phyloP scores from a whole-genome alignment of 371 early-diverging fungal species.

The Blastocladiella emersonii region DNA sequence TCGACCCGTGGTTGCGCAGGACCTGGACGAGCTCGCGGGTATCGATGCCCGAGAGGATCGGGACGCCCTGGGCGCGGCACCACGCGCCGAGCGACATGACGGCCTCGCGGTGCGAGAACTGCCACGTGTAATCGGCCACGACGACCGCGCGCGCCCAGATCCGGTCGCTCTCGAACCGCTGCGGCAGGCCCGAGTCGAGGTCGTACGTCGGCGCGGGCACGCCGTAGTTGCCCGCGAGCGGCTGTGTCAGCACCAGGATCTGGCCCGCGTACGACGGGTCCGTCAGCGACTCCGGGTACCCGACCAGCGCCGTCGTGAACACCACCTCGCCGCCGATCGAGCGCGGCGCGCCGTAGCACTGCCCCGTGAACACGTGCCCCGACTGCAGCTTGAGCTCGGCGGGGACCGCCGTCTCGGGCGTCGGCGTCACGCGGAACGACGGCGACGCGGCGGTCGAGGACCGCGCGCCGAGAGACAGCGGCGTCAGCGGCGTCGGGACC shows the following conservation, averaged over 20 bases:
- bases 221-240: conserved; percentile 74
- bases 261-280: conserved; percentile 77
- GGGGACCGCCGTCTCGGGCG: background rate
- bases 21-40: conserved; percentile 80
- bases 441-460: too few relatives aligned
- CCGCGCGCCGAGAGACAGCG: background rate
- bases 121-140: conserved; percentile 63
- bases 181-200: conserved; percentile 65
- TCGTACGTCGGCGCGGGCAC: conserved; percentile 56
- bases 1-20: conserved; percentile 69
- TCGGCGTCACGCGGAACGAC: background rate
- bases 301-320: conserved; percentile 84
- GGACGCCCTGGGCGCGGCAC: conserved; percentile 72
- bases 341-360: conserved; percentile 54
- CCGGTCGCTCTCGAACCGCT: conserved; percentile 69
- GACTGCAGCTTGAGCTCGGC: conserved; percentile 59
- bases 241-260: conserved; percentile 68
- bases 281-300: conserved; percentile 80
- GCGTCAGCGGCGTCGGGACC: background rate
- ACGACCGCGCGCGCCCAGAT: conserved; percentile 78
- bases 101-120: conserved; percentile 87
- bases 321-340: conserved; percentile 57
- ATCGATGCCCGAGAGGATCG: conserved; percentile 86
- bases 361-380: conserved; percentile 58
- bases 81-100: conserved; percentile 71